Conservation (phyloP, 78 protist genomes). For the Cavenderia fasciculata region DNA sequence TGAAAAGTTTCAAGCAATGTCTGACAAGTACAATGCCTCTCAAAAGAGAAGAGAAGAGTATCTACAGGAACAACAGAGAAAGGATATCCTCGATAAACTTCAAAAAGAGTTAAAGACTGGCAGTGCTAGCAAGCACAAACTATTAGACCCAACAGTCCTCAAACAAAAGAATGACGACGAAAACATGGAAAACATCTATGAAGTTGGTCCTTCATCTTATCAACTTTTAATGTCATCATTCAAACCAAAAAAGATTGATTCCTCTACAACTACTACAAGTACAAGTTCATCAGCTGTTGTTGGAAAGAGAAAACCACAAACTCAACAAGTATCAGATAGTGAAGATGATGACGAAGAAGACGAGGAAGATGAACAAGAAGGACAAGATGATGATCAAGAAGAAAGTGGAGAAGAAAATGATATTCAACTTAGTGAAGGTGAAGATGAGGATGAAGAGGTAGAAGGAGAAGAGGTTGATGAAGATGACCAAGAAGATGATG, state of each 20-base stretch:
- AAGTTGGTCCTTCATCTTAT: slow-evolving; percentile 58
- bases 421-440: too few species aligned
- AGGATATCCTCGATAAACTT: slow-evolving; percentile 8
- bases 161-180: slow-evolving; percentile 2
- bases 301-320: slow-evolving; percentile 11
- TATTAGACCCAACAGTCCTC: not conserved
- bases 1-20: slow-evolving; percentile 21
- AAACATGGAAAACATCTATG: slow-evolving; percentile 1
- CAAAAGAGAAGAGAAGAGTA: slow-evolving; percentile 11
- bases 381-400: not conserved
- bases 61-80: slow-evolving; percentile 7
- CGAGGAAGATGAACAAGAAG: slow-evolving; percentile 1
- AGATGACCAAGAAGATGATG: slow-evolving; percentile 3
- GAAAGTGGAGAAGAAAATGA: not conserved
- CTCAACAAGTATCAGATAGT: not conserved
- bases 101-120: too few species aligned
- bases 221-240: not conserved
- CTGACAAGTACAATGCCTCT: not conserved
- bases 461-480: not conserved
- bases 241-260: not conserved
- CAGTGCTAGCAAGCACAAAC: too few species aligned
- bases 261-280: not conserved
- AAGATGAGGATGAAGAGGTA: not conserved
- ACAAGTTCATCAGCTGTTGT: not conserved
- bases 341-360: slow-evolving; percentile 8